Evolutionary conservation across 495 filamentous ascomycete genomes (phyloP).

Genomic region (Neurospora cerealis): DNA sequence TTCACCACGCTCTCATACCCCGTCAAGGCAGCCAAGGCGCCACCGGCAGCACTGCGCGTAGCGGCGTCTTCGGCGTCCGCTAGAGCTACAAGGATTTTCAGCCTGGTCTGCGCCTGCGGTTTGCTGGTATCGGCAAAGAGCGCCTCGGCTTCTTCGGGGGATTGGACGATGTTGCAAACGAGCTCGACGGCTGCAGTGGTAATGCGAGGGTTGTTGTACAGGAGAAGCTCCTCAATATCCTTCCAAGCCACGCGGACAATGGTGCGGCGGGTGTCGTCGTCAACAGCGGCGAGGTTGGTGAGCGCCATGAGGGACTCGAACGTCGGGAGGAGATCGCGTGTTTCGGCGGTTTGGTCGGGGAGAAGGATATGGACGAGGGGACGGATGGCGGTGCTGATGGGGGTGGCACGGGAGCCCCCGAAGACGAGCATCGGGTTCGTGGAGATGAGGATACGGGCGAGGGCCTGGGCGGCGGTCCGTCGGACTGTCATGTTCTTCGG

Average conservation of each 20-base stretch:
- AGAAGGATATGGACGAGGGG: slow-evolving; percentile 65
- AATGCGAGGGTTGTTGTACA: slow-evolving; percentile 64
- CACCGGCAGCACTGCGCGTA: slow-evolving; percentile 77
- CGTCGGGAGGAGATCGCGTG: slow-evolving; percentile 71
- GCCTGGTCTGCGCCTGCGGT: slow-evolving; percentile 54
- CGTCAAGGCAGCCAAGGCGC: slow-evolving; percentile 75
- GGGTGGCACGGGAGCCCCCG: slow-evolving; percentile 58
- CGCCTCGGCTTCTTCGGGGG: slow-evolving; percentile 53
- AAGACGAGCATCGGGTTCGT: slow-evolving; percentile 82
- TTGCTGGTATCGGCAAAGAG: slow-evolving; percentile 58
- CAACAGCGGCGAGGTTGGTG: slow-evolving; percentile 80
- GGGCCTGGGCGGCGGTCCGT: slow-evolving; percentile 64
- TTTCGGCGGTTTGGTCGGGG: slow-evolving; percentile 47
- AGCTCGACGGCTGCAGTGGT: slow-evolving; percentile 80
- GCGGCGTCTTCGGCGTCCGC: slow-evolving; percentile 73
- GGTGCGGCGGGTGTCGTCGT: slow-evolving; percentile 54
- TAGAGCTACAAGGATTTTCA: slow-evolving; percentile 78
- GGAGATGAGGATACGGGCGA: slow-evolving; percentile 87
- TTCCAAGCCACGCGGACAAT: slow-evolving; percentile 66
- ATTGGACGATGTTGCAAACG: slow-evolving; percentile 82
- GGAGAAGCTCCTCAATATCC: slow-evolving; percentile 69
- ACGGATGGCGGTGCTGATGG: slow-evolving; percentile 65
- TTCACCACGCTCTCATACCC: slow-evolving; percentile 63
- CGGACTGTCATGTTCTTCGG: slow-evolving; percentile 30
- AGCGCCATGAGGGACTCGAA: slow-evolving; percentile 88